These are phyloP conservation scores for Bipolaris victoriae DNA, from an alignment of 2,329 filamentous ascomycete species.

Conservation along the genomic window DNA sequence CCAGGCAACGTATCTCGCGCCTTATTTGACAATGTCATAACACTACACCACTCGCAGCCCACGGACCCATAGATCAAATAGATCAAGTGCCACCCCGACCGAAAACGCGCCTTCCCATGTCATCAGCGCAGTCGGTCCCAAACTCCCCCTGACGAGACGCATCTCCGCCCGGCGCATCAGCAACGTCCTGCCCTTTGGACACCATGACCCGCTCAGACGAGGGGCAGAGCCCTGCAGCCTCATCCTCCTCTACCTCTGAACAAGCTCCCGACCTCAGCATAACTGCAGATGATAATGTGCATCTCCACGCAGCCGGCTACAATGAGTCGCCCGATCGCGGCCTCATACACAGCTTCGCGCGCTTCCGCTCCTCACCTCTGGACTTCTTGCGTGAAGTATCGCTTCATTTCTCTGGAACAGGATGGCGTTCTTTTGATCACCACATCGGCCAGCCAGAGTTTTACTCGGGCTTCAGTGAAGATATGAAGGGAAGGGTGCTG, in stretches of 20 bases:
- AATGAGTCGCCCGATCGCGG: slow-evolving; percentile 64
- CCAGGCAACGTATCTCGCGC: not conserved
- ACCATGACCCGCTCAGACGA: slow-evolving; percentile 28
- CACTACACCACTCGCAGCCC: not conserved
- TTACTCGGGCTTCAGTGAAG: slow-evolving; percentile 88
- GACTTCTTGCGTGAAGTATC: slow-evolving; percentile 93
- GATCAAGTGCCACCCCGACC: not conserved
- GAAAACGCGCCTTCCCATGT: slow-evolving; percentile 1
- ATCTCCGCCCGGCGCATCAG: not conserved
- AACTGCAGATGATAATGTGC: slow-evolving; percentile 52
- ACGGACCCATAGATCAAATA: not conserved
- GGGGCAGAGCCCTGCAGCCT: slow-evolving; percentile 15
- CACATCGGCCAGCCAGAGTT: slow-evolving; percentile 92
- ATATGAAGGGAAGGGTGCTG: slow-evolving; percentile 82
- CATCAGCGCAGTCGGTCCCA: not conserved
- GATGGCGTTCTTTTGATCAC: slow-evolving; percentile 93
- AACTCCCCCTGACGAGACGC: slow-evolving; percentile 7
- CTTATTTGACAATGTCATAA: slow-evolving; percentile 16
- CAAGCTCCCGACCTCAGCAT: slow-evolving; percentile 56
- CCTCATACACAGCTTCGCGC: slow-evolving; percentile 81
- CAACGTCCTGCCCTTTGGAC: not conserved
- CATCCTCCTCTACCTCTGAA: slow-evolving; percentile 24
- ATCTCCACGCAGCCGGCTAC: slow-evolving; percentile 54
- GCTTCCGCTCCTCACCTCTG: slow-evolving; percentile 75
- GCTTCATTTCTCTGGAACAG: slow-evolving; percentile 87